Percentiles rank a stretch among this genome's conserved stretches.
These are phyloP conservation scores for Serendipita sp. DNA, from an alignment of 768 basidiomycete species.

Conservation along the genomic window DNA sequence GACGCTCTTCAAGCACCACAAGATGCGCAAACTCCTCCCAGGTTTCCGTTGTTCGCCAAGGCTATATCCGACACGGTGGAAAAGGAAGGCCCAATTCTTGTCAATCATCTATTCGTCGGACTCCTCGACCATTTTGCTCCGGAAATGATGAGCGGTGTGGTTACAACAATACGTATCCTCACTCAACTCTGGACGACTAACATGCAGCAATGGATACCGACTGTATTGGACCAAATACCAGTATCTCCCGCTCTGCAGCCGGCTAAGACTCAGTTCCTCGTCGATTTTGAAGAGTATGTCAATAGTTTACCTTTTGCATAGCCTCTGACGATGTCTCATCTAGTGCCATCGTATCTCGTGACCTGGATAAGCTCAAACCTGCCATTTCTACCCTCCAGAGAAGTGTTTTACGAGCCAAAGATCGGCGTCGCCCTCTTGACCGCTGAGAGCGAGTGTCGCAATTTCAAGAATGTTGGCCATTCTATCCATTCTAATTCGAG, in stretches of 20 bases:
- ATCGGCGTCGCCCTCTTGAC: not conserved
- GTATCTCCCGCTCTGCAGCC: constrained; percentile 39
- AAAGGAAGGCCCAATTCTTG: constrained; percentile 56
- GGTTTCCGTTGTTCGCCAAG: constrained; percentile 43
- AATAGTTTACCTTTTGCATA: not conserved
- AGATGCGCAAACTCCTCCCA: constrained; percentile 33
- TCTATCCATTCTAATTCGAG: not conserved
- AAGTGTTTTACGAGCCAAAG: constrained; percentile 1
- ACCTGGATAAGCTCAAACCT: constrained; percentile 72
- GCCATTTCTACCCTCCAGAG: constrained; percentile 47
- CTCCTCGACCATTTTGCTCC: constrained; percentile 80
- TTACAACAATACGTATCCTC: constrained; percentile 61
- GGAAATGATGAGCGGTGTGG: constrained; percentile 55
- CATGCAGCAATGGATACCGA: constrained; percentile 55
- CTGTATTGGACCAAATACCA: constrained; percentile 56
- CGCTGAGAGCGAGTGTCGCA: not conserved
- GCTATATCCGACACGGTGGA: constrained; percentile 46
- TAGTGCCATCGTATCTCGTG: constrained; percentile 48
- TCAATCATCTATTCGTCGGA: constrained; percentile 55
- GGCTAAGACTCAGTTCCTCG: constrained; percentile 56
- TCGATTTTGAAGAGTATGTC: constrained; percentile 61
- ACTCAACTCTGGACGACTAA: constrained; percentile 51
- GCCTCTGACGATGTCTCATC: not conserved
- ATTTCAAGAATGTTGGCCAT: no score
- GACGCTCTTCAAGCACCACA: constrained; percentile 40